Evolutionary conservation across 1,284 basidiomycete species (phyloP), one percentile per base, ranked within the genome.

Genomic region (Leccinum subrobustum): DNA sequence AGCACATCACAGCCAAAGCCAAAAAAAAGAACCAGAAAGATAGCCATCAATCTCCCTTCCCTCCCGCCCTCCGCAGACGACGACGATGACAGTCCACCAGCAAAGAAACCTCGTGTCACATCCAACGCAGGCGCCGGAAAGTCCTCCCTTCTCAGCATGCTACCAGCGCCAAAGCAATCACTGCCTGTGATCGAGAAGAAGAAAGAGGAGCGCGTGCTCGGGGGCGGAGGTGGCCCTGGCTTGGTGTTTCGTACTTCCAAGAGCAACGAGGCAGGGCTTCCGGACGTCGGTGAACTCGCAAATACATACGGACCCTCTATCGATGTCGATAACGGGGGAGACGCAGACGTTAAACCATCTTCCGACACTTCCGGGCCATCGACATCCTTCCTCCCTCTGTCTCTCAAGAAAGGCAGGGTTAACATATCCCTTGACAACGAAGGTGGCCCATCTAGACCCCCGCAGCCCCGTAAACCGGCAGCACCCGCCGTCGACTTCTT

Each of bases 151-250:
- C 69, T 92, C 27, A 81, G 82, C 2, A 91, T 92, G 85, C 79
- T 93, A 7, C 91, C 91, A 53, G 83, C 86, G 0, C 91, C 90
- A 4, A 91, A 88, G 73, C 81, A 83, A 65, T 71, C 78, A 7
- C 69, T 76, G 20, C 74, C 81, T 2, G 59, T 65, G 35, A 57
- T 65, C 23, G 56, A 60, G 62, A 72, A 68, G 52, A 65, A 67
- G 57, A 44, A 44, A 20, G 18, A 44, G 18, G 79, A 85, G 63
- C 78, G 85, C 44, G 81, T 89, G 9, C 79, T 92, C 5, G 90
- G 90, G 4, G 83, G 81, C 7, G 87, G 88, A 8, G 75, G 77
- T 37, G 82, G 84, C 0, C 82, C 81, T 16, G 84, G 86, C 2
- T 70, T 90, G 5, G 79, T 83, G 16, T 89, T 90, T 71, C 81